phyloP scores from a whole-genome alignment of 2,329 filamentous ascomycete genomes.

The Ophiobolus disseminans region DNA sequence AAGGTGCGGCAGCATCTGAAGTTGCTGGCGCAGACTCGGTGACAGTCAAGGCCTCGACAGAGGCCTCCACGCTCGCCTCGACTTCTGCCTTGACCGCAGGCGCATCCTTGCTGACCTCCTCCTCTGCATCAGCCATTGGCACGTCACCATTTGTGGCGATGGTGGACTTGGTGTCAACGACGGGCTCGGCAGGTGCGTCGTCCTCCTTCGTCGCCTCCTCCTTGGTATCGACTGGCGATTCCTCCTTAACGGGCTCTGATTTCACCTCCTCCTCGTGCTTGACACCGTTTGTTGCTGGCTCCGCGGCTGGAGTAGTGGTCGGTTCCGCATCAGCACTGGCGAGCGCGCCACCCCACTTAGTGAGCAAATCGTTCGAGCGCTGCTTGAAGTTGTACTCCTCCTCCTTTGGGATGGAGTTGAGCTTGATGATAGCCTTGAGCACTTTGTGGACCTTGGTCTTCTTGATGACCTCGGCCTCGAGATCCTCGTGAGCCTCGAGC shows the following conservation, averaged over 20 bases:
- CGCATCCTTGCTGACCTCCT: slow-evolving; percentile 22
- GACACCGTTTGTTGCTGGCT: slow-evolving; percentile 43
- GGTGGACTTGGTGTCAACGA: slow-evolving; percentile 22
- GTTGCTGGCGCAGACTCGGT: slow-evolving; percentile 13
- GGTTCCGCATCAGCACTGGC: slow-evolving; percentile 40
- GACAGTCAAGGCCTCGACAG: slow-evolving; percentile 14
- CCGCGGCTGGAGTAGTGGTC: slow-evolving; percentile 22
- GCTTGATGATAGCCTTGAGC: slow-evolving; percentile 89
- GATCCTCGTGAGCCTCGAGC: slow-evolving; percentile 79
- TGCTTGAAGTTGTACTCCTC: slow-evolving; percentile 89
- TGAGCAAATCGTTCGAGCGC: slow-evolving; percentile 79
- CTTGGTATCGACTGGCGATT: slow-evolving; percentile 47
- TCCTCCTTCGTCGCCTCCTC: slow-evolving; percentile 32
- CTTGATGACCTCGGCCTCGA: slow-evolving; percentile 89
- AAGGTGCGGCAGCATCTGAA: slow-evolving; percentile 9
- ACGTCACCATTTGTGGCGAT: slow-evolving; percentile 37
- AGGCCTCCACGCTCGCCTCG: slow-evolving; percentile 13
- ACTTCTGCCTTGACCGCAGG: slow-evolving; percentile 25
- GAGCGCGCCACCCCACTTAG: slow-evolving; percentile 86
- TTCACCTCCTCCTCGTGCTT: slow-evolving; percentile 49
- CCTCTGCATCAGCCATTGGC: slow-evolving; percentile 33
- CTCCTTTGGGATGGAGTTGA: slow-evolving; percentile 78
- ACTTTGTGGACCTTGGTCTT: slow-evolving; percentile 99
- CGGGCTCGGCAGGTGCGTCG: slow-evolving; percentile 28
- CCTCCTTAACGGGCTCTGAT: slow-evolving; percentile 34